Evolutionary conservation across 2,329 filamentous ascomycete genomes (phyloP).

Genomic region (Claviceps fusiformis): DNA sequence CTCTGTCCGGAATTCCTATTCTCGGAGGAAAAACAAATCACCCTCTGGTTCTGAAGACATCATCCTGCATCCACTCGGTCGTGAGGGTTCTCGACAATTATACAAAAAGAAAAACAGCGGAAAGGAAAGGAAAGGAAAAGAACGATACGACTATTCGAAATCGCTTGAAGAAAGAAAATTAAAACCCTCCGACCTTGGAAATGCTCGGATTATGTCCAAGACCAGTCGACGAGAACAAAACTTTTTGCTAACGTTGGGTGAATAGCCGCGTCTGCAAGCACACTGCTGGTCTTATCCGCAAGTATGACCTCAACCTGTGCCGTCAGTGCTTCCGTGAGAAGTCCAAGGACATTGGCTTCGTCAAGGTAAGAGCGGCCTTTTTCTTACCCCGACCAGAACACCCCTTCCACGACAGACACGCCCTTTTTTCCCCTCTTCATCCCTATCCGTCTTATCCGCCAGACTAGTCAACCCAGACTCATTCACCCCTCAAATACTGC

Average conservation of each 20-base stretch:
- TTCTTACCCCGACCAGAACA: not conserved
- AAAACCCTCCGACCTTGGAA: not conserved
- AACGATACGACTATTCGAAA: not conserved
- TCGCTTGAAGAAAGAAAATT: not conserved
- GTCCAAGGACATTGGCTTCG: slow-evolving; percentile 58
- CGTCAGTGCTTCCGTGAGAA: slow-evolving; percentile 70
- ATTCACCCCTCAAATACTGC: not conserved
- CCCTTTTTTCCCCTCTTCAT: too few relatives aligned
- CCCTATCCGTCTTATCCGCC: too few relatives aligned
- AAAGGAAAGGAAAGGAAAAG: too few relatives aligned
- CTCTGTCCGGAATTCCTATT: too few relatives aligned
- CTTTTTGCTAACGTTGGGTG: not conserved
- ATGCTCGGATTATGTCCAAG: not conserved
- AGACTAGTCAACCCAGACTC: not conserved
- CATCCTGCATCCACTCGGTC: not conserved
- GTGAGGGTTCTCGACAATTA: not conserved
- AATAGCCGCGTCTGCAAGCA: slow-evolving; percentile 64
- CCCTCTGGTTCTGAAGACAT: not conserved
- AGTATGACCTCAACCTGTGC: slow-evolving; percentile 92
- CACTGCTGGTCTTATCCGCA: slow-evolving; percentile 98
- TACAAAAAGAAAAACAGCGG: not conserved
- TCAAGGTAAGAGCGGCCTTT: slow-evolving; percentile 40
- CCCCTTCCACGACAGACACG: not conserved
- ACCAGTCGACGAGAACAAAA: not conserved
- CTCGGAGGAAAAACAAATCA: not conserved